Evolutionary conservation across 2,329 filamentous ascomycete species (phyloP).

Genomic region (Boeremia exigua): DNA sequence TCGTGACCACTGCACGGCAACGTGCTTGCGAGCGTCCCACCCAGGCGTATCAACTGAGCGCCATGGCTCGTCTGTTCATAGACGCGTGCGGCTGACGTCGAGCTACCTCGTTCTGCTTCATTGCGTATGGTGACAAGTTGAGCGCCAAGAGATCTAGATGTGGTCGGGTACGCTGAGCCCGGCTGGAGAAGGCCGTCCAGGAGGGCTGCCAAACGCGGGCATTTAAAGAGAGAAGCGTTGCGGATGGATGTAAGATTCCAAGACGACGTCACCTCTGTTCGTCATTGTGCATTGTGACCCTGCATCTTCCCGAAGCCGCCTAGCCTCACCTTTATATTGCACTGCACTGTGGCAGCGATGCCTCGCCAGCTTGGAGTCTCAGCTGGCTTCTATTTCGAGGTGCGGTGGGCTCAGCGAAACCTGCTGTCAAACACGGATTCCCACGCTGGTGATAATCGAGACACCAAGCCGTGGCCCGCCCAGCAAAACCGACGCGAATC

Average conservation of each 20-base stretch:
- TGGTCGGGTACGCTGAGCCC: conserved; percentile 35
- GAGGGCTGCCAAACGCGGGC: conserved; percentile 27
- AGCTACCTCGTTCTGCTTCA: conserved; percentile 25
- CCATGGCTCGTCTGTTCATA: conserved; percentile 8
- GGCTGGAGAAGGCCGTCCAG: conserved; percentile 20
- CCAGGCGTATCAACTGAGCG: conserved; percentile 16
- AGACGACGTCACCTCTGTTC: conserved; percentile 36
- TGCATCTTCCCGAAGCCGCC: conserved; percentile 16
- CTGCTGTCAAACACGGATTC: background rate
- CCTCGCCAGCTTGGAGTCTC: background rate
- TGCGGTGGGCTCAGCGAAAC: background rate
- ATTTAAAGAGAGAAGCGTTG: conserved; percentile 26
- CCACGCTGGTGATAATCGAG: background rate
- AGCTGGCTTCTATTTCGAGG: background rate
- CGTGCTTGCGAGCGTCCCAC: conserved; percentile 20
- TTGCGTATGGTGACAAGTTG: conserved; percentile 19
- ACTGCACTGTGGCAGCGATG: background rate
- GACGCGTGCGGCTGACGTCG: conserved; percentile 19
- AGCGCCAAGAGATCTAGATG: conserved; percentile 45
- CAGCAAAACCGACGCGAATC: conserved; percentile 4
- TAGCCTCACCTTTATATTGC: background rate
- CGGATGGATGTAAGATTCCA: conserved; percentile 24
- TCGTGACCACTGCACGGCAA: conserved; percentile 19
- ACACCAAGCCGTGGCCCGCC: background rate
- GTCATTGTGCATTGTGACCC: conserved; percentile 41